phyloP scores from a whole-genome alignment of 768 basidiomycete genomes.

The Tylopilus plumbeoviolaceoides region DNA sequence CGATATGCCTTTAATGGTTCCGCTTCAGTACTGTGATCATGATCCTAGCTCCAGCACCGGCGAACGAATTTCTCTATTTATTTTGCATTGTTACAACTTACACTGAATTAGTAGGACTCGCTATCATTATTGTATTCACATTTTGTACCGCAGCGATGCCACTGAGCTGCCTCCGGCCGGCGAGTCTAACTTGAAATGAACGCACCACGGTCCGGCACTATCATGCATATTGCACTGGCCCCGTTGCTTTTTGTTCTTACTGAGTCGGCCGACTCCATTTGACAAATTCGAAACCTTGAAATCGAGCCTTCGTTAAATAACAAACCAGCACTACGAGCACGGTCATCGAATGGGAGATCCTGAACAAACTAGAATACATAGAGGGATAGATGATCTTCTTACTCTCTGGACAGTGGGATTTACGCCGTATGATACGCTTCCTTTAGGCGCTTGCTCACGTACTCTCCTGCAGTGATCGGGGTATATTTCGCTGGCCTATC shows the following conservation, averaged over 20 bases:
- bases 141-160: neutral
- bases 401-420: neutral
- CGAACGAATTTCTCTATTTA: neutral
- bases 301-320: no score
- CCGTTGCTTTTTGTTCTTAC: no score
- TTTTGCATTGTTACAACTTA: neutral
- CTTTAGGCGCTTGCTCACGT: slow-evolving; percentile 69
- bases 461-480: slow-evolving; percentile 75
- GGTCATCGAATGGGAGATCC: no score
- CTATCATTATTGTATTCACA: neutral
- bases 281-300: no score
- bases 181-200: no score
- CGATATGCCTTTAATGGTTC: slow-evolving; percentile 10
- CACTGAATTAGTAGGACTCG: no score
- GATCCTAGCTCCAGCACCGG: neutral
- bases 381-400: neutral
- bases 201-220: no score
- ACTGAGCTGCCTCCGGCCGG: no score
- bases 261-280: no score
- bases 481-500: slow-evolving; percentile 64
- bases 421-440: slow-evolving; percentile 32
- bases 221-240: no score
- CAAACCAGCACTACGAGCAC: no score
- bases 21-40: neutral
- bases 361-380: no score